Percentiles rank a stretch among this genome's conserved stretches.
Evolutionary conservation across 2,329 filamentous ascomycete genomes (phyloP).

Genomic region (Alternaria tenuissima): DNA sequence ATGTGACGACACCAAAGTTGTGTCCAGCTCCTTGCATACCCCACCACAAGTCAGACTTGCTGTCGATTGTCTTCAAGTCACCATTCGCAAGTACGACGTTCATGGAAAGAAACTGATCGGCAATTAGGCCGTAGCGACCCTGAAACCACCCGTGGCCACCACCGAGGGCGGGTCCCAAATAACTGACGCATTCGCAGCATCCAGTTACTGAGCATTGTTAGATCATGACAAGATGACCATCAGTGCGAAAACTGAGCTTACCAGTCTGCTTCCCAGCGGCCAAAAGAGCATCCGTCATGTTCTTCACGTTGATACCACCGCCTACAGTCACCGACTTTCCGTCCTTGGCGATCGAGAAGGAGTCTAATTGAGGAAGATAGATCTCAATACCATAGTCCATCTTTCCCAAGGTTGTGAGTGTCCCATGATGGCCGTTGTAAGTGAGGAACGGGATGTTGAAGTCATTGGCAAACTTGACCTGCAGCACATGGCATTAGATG

Average conservation of each 20-base stretch:
- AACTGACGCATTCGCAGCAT: constrained; percentile 60
- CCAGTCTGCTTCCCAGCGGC: constrained; percentile 61
- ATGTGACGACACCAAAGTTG: constrained; percentile 59
- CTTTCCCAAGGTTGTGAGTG: constrained; percentile 58
- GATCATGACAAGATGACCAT: accelerated
- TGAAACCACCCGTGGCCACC: constrained; percentile 66
- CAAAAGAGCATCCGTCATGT: constrained; percentile 60
- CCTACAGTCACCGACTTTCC: constrained; percentile 58
- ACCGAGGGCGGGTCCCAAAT: constrained; percentile 62
- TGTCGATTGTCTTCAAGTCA: constrained; percentile 49
- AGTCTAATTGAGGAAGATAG: constrained; percentile 56
- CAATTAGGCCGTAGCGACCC: constrained; percentile 62
- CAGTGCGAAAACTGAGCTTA: constrained; percentile 19
- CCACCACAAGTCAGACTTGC: constrained; percentile 63
- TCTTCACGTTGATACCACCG: constrained; percentile 59
- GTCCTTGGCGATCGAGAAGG: constrained; percentile 54
- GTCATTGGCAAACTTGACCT: constrained; percentile 61
- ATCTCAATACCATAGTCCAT: constrained; percentile 63
- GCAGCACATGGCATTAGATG: no score
- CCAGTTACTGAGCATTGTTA: constrained; percentile 32
- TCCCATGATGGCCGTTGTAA: constrained; percentile 62
- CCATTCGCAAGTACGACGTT: constrained; percentile 63
- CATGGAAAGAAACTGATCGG: constrained; percentile 64
- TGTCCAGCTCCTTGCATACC: constrained; percentile 52
- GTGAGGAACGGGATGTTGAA: constrained; percentile 61